phyloP scores from a whole-genome alignment of 108 stramenopile genomes.

The Craspedostauros australis region DNA sequence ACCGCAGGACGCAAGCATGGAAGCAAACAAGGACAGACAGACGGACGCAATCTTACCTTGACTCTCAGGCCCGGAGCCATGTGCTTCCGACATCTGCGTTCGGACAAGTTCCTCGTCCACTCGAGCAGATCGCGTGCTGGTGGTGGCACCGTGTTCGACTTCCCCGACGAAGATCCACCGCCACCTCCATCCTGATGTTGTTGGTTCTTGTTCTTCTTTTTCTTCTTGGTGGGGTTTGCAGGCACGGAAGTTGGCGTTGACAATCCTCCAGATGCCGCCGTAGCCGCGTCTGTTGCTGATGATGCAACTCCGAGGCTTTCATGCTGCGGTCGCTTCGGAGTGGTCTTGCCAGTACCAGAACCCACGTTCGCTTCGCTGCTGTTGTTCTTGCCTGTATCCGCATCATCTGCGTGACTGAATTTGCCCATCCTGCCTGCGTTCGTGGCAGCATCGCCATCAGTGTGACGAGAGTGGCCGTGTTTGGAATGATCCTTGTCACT shows the following conservation, averaged over 20 bases:
- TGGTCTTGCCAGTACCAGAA: too few relatives aligned
- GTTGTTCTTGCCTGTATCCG: too few relatives aligned
- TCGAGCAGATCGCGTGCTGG: constrained; percentile 42
- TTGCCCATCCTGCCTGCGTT: too few relatives aligned
- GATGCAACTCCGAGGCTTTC: neutral
- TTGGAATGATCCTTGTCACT: too few relatives aligned
- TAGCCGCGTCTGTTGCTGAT: neutral
- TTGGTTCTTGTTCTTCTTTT: constrained; percentile 9
- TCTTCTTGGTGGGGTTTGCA: constrained; percentile 3
- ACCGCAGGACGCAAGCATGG: neutral
- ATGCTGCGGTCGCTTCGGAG: neutral
- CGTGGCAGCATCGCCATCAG: too few relatives aligned
- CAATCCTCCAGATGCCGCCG: neutral
- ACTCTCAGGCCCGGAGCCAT: constrained; percentile 48
- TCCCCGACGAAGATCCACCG: neutral
- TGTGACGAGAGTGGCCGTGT: too few relatives aligned
- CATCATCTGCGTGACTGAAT: too few relatives aligned
- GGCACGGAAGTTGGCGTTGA: neutral
- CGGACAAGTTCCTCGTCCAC: constrained; percentile 26
- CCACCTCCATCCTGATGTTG: neutral
- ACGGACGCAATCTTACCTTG: constrained; percentile 18
- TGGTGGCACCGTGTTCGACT: constrained; percentile 41
- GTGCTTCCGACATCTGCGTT: constrained; percentile 33
- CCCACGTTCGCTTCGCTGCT: too few relatives aligned
- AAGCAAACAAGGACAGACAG: neutral